Conservation (phyloP, 805 yeast species). For the Zygotorulaspora sp. region DNA sequence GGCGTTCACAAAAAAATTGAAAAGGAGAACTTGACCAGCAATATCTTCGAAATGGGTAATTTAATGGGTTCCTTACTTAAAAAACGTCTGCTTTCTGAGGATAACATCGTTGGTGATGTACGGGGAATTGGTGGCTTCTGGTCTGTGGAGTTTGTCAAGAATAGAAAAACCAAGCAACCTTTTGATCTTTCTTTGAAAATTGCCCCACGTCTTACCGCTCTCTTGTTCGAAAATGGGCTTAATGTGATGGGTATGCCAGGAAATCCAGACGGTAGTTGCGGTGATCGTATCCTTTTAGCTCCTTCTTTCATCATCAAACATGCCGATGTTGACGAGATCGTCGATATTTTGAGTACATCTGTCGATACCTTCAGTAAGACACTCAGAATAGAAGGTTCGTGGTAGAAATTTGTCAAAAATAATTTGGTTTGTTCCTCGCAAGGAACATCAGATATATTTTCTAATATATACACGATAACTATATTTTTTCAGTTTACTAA, state of each 20-base stretch:
- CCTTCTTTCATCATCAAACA: slow-evolving; percentile 44
- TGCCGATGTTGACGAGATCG: slow-evolving; percentile 41
- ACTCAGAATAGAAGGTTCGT: slow-evolving; percentile 18
- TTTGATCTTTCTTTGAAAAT: slow-evolving; percentile 38
- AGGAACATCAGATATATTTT: too few relatives aligned
- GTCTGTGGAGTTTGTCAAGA: slow-evolving; percentile 53
- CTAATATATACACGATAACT: too few relatives aligned
- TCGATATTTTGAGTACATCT: slow-evolving; percentile 38
- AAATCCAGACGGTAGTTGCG: slow-evolving; percentile 42
- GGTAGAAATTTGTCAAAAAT: slow-evolving; percentile 1
- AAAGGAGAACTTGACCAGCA: slow-evolving; percentile 36
- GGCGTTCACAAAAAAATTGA: slow-evolving; percentile 44
- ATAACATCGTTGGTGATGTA: slow-evolving; percentile 50
- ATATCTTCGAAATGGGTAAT: slow-evolving; percentile 42
- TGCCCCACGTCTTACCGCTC: slow-evolving; percentile 35
- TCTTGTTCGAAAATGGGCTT: slow-evolving; percentile 44
- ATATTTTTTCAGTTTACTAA: too few relatives aligned
- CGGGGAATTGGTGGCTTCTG: slow-evolving; percentile 62
- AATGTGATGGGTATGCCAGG: slow-evolving; percentile 46
- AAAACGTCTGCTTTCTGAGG: slow-evolving; percentile 31
- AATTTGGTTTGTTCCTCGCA: too few relatives aligned
- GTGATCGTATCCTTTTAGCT: slow-evolving; percentile 38
- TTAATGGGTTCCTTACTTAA: slow-evolving; percentile 39
- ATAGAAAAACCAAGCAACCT: slow-evolving; percentile 47
- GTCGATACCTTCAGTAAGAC: slow-evolving; percentile 33